Conservation (phyloP, 192 early-diverging fungal species). For the Chytriomyces hyalinus region DNA sequence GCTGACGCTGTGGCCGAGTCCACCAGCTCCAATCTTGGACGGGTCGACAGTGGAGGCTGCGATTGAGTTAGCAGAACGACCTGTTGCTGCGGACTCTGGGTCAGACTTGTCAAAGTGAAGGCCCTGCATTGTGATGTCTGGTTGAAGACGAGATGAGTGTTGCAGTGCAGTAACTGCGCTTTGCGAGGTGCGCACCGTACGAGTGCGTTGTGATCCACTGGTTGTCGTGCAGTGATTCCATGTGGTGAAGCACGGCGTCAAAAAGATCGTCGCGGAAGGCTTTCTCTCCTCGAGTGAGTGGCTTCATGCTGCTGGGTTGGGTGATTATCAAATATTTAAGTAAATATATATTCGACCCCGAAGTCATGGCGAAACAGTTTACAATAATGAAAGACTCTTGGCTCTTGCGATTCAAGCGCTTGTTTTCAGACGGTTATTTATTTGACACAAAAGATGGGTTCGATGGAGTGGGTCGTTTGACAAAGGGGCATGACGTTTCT, state of each 20-base stretch:
- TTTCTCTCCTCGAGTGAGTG: constrained; percentile 29
- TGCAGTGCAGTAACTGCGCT: neutral
- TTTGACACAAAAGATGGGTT: constrained; percentile 45
- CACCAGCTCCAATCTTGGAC: constrained; percentile 11
- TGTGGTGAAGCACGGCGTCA: constrained; percentile 14
- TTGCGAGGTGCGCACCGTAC: constrained; percentile 10
- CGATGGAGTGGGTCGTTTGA: constrained; percentile 34
- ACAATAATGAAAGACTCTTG: constrained; percentile 31
- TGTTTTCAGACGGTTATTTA: constrained; percentile 42
- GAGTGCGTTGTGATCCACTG: constrained; percentile 33
- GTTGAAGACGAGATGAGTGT: neutral
- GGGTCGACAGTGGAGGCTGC: constrained; percentile 15
- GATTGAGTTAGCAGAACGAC: neutral
- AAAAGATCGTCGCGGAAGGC: constrained; percentile 30
- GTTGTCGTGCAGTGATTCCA: constrained; percentile 19
- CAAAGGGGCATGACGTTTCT: constrained; percentile 76
- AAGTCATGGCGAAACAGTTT: neutral
- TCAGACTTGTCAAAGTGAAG: constrained; percentile 25
- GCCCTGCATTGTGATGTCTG: constrained; percentile 21
- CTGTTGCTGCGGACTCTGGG: constrained; percentile 6
- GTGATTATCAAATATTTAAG: no score
- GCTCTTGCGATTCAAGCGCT: constrained; percentile 36
- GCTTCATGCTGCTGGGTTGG: neutral
- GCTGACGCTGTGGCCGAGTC: constrained; percentile 13
- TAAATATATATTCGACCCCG: constrained; percentile 49